These are phyloP conservation scores for Lasiodiplodia citricola DNA, from an alignment of 2,329 filamentous ascomycete genomes.

Conservation along the genomic window DNA sequence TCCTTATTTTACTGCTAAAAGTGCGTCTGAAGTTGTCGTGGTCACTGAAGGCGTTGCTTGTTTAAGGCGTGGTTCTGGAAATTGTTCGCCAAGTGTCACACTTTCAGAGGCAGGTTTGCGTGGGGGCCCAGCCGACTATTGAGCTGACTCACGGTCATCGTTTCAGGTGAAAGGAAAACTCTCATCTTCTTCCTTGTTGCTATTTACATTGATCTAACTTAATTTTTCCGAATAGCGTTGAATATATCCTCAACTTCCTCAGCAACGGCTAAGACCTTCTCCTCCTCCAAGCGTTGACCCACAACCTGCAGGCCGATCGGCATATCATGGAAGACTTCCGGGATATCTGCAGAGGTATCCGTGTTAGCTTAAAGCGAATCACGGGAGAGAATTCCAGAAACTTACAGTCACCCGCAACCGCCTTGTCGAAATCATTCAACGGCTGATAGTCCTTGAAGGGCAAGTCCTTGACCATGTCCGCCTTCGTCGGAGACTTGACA, in stretches of 20 bases:
- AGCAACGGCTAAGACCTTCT: conserved; percentile 30
- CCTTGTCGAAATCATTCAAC: conserved; percentile 20
- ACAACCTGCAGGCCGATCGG: conserved; percentile 35
- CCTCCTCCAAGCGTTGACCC: conserved; percentile 33
- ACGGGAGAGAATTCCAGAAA: background rate
- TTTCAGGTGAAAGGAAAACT: too few species aligned
- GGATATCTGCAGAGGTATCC: background rate
- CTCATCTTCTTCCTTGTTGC: too few species aligned
- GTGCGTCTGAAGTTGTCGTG: too few species aligned
- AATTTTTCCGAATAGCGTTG: background rate
- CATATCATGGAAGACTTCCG: conserved; percentile 28
- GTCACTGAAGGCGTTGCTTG: too few species aligned
- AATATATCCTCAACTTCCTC: conserved; percentile 2
- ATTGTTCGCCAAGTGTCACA: too few species aligned
- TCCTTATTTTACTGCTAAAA: too few species aligned
- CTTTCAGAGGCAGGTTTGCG: too few species aligned
- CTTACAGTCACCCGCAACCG: conserved; percentile 3
- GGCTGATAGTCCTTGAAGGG: conserved; percentile 35
- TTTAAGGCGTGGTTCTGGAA: too few species aligned
- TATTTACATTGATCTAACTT: too few species aligned
- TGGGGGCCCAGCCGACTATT: too few species aligned
- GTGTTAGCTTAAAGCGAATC: too few species aligned
- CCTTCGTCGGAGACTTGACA: conserved; percentile 62
- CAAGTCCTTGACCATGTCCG: conserved; percentile 57
- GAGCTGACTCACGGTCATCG: too few species aligned